Percentiles rank a stretch among this genome's conserved stretches.
Conservation (phyloP, 2,329 filamentous ascomycete genomes). For the Epichloe hybrida region DNA sequence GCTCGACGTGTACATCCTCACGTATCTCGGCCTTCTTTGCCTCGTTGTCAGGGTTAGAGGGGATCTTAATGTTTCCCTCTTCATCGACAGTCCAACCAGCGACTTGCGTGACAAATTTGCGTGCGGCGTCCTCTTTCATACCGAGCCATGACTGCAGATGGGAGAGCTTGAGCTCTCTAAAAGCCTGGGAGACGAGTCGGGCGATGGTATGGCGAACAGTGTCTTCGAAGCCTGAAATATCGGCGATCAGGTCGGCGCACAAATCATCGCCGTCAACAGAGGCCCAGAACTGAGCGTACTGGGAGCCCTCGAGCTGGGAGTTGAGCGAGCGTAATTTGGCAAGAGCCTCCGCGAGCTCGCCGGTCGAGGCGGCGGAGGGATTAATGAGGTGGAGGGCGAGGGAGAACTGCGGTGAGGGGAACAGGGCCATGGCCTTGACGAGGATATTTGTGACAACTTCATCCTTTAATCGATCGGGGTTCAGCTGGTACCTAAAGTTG, state of each 20-base stretch:
- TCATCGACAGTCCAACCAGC: constrained; percentile 74
- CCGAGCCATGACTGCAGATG: constrained; percentile 67
- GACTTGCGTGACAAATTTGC: constrained; percentile 71
- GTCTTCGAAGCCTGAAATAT: constrained; percentile 92
- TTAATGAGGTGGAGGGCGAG: constrained; percentile 90
- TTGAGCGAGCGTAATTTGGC: constrained; percentile 75
- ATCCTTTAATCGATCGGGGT: constrained; percentile 92
- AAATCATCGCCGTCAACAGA: constrained; percentile 88
- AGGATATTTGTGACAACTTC: constrained; percentile 98
- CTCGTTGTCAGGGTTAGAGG: constrained; percentile 93
- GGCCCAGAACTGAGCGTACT: constrained; percentile 88
- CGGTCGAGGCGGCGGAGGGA: constrained; percentile 51
- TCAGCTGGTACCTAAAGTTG: constrained; percentile 81
- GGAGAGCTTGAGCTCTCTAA: constrained; percentile 55
- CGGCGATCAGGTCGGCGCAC: constrained; percentile 88
- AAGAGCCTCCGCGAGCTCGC: constrained; percentile 79
- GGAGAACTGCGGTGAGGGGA: constrained; percentile 89
- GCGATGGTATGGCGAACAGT: constrained; percentile 83
- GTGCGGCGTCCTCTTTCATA: constrained; percentile 50
- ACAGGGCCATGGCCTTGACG: constrained; percentile 93
- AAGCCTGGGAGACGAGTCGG: constrained; percentile 68
- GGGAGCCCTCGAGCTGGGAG: constrained; percentile 75
- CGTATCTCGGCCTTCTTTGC: constrained; percentile 89
- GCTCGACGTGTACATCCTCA: constrained; percentile 87
- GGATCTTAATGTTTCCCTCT: constrained; percentile 56